A percentile compares a stretch with the other conserved stretches of the same genome.
Conservation (phyloP, 1,284 basidiomycete species). For the Fereydounia khargensis region DNA sequence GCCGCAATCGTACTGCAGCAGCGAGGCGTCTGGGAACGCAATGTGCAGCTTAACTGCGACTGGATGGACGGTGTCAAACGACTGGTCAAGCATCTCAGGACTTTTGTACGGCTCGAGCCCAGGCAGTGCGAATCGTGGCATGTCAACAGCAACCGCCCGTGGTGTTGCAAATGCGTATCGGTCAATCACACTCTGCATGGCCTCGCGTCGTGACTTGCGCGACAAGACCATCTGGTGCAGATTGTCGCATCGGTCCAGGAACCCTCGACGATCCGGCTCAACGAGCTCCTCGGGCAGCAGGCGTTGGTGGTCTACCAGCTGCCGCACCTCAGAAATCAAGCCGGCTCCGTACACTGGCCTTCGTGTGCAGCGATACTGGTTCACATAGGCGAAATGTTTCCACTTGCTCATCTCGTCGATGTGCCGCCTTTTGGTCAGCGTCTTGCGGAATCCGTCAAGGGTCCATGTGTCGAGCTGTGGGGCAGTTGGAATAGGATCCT, state of each 20-base stretch:
- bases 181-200: constrained; percentile 66
- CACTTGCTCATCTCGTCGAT: constrained; percentile 66
- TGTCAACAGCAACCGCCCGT: constrained; percentile 71
- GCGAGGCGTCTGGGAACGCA: constrained; percentile 84
- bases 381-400: constrained; percentile 72
- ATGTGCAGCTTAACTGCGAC: constrained; percentile 82
- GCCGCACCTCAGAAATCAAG: constrained; percentile 19
- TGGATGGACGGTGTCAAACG: constrained; percentile 65
- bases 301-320: constrained; percentile 6
- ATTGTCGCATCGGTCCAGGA: constrained; percentile 66
- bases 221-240: constrained; percentile 62
- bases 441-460: constrained; percentile 69
- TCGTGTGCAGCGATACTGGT: constrained; percentile 69
- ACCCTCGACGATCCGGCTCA: constrained; percentile 59
- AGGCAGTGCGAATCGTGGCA: constrained; percentile 67
- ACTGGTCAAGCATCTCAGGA: constrained; percentile 34
- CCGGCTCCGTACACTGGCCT: constrained; percentile 66
- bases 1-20: constrained; percentile 94
- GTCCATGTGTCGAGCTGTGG: constrained; percentile 68
- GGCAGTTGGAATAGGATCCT: not conserved
- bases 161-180: constrained; percentile 83
- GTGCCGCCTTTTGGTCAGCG: constrained; percentile 65
- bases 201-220: constrained; percentile 65
- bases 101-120: constrained; percentile 54
- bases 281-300: constrained; percentile 14